Evolutionary conservation across 192 early-diverging fungal genomes (phyloP), one percentile per base, ranked within the genome.

Genomic region (Mortierella claussenii): DNA sequence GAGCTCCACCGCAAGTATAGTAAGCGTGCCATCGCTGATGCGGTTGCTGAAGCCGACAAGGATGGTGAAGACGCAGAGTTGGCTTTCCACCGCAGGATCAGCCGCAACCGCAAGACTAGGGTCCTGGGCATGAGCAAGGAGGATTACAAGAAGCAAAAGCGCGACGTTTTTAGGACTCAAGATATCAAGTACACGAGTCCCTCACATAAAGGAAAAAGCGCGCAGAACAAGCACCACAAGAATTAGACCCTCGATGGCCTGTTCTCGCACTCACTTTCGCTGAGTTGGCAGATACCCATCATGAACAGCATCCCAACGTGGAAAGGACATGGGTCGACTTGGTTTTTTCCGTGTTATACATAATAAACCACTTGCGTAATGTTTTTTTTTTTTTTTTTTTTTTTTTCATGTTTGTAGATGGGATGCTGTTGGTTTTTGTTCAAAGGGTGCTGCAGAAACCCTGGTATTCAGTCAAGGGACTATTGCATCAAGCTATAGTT

Each of bases 31-130:
- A 55, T 26, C 34, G 45, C 28, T 44, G 60, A 40, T 28, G 59
- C 37, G 11, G 31, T 53, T 9, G 15, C 23, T 24, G 50, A 49
- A 24, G 47, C 2, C 47, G 26, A 49, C n/a, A 18, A 30, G 12
- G 28, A 50, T 34, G 54, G 52, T 27, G 54, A 28, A 4, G 56
- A 59, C 20, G 24, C 55, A 12, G 69, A 74, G 49, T 23, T 65
- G 27, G 62, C 60, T 1, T 74, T 65, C 56, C 69, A 74, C 49
- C 61, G 61, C 40, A 50, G 49, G 36, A 58, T 73, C 54, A 64
- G 60, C 17, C 60, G 69, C 13, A 47, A 58, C 17, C 53, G 61
- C 54, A 73, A 73, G 55, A 34, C 26, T 21, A 47, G 32, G 12
- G 2, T 10, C 13, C 24, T 73, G 17, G 54, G 61, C 21, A 26